These are phyloP conservation scores for Rhodotorula sp. DNA, from an alignment of 1,284 basidiomycete species.

Conservation along the genomic window DNA sequence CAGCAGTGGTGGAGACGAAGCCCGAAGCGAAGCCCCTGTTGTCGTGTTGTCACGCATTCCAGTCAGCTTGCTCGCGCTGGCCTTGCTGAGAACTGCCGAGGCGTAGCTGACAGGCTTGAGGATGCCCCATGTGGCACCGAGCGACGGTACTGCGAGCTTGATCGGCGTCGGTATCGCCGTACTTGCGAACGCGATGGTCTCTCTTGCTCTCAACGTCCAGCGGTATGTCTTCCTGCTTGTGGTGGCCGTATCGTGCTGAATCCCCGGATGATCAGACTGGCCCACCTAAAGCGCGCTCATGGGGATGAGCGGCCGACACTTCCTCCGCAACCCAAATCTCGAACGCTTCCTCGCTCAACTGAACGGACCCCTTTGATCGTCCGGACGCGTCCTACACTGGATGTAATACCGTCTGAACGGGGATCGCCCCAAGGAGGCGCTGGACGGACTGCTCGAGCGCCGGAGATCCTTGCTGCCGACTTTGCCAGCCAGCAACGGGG, in stretches of 20 bases:
- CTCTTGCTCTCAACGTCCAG: slow-evolving; percentile 65
- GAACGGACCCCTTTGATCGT: background rate
- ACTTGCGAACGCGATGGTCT: slow-evolving; percentile 82
- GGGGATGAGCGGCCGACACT: background rate
- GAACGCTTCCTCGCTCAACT: background rate
- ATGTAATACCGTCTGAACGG: background rate
- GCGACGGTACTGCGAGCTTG: slow-evolving; percentile 49
- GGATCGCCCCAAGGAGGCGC: background rate
- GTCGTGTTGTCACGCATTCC: no score
- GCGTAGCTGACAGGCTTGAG: fast-evolving
- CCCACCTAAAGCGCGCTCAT: slow-evolving; percentile 9
- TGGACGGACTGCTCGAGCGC: slow-evolving; percentile 47
- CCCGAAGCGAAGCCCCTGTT: no score
- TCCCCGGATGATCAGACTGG: background rate
- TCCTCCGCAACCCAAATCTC: background rate
- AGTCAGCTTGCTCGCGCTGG: background rate
- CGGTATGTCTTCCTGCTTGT: background rate
- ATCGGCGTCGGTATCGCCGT: slow-evolving; percentile 83
- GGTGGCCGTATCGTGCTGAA: background rate
- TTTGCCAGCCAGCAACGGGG: no score
- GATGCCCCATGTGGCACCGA: background rate
- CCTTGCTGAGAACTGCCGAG: fast-evolving
- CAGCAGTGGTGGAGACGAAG: background rate
- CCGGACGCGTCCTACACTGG: background rate
- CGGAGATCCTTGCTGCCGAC: no score